Conservation (phyloP, 768 basidiomycete species). For the Psilocybe subaeruginosa region DNA sequence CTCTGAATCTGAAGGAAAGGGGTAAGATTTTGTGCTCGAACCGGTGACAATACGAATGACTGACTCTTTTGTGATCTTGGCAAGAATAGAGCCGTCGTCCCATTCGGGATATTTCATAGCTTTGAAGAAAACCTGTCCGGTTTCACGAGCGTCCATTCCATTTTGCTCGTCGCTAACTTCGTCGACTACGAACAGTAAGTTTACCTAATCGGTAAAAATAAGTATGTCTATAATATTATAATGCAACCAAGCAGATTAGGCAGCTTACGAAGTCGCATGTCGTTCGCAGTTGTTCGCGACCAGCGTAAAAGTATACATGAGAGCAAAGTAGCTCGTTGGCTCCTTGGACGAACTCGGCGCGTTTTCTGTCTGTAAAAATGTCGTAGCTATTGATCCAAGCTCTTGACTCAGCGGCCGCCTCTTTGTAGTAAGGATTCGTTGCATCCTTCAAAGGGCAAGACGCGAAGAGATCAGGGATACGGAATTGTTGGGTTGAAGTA, state of each 20-base stretch:
- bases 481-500: conserved; percentile 38
- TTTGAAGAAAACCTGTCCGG: conserved; percentile 54
- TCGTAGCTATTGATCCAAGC: conserved; percentile 66
- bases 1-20: conserved; percentile 47
- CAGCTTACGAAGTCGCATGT: conserved; percentile 60
- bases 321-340: conserved; percentile 65
- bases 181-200: conserved; percentile 68
- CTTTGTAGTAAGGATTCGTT: conserved; percentile 59
- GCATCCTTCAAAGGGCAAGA: conserved; percentile 48
- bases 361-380: conserved; percentile 61
- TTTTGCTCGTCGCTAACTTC: conserved; percentile 71
- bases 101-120: conserved; percentile 54
- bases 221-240: conserved; percentile 6
- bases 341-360: conserved; percentile 64
- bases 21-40: conserved; percentile 2
- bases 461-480: conserved; percentile 59
- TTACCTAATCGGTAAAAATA: conserved; percentile 38
- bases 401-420: conserved; percentile 58
- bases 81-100: conserved; percentile 59
- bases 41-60: conserved; percentile 22
- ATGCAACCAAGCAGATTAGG: not conserved
- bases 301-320: conserved; percentile 62
- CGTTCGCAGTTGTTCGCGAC: conserved; percentile 58
- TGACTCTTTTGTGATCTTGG: conserved; percentile 64
- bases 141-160: conserved; percentile 54